Conservation (phyloP, 2,329 filamentous ascomycete species). For the Venturia nashicola region DNA sequence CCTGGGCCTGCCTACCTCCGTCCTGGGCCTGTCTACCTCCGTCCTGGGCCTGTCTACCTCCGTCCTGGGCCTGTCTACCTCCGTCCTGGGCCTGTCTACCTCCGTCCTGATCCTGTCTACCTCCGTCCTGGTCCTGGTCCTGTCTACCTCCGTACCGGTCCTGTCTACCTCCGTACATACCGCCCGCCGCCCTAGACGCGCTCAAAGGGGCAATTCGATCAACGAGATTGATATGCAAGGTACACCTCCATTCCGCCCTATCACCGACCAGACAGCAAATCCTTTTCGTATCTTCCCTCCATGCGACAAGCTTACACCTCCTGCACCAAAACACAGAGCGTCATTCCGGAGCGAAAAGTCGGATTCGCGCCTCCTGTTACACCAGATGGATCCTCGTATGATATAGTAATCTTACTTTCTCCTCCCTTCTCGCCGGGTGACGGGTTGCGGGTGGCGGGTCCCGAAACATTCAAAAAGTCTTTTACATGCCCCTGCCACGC, state of each 20-base stretch:
- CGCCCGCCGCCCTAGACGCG: not conserved
- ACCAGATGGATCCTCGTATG: not conserved
- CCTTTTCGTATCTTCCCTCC: not conserved
- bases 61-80: too few species aligned
- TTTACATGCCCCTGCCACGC: too few species aligned
- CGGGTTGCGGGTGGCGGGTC: too few species aligned
- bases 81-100: too few species aligned
- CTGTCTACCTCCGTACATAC: too few species aligned
- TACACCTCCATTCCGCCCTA: not conserved
- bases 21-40: too few species aligned
- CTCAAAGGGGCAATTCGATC: not conserved
- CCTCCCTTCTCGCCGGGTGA: not conserved
- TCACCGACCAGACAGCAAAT: not conserved
- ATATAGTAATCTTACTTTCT: not conserved
- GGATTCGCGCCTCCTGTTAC: not conserved
- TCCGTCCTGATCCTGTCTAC: too few species aligned
- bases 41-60: too few species aligned
- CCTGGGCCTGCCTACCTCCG: too few species aligned
- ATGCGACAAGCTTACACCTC: not conserved
- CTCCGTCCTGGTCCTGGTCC: too few species aligned
- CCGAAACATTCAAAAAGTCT: not conserved
- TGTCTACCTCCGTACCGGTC: too few species aligned
- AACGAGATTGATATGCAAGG: constrained; percentile 1
- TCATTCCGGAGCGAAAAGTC: not conserved
- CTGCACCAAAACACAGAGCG: not conserved